Base-by-base conservation (phyloP, 306 rosid genomes). In the Acacia acuminata region DNA sequence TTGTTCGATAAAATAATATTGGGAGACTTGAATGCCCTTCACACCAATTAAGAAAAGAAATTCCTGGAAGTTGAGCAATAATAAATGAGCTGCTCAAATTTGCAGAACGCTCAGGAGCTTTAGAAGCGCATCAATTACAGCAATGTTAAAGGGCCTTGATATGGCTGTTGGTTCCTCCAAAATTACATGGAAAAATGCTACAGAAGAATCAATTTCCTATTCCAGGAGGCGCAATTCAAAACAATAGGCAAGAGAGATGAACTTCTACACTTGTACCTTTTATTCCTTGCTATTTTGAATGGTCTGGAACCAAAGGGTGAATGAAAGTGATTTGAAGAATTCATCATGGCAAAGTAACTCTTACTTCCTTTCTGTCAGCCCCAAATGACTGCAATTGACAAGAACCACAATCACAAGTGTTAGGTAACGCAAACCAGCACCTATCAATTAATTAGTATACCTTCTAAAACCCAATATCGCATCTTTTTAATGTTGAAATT, bases 351-450 rank as follows among this genome's bases (percentile, higher is more conserved):
- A 96, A 94, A 42, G 76, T 88, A 66, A 64, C 90, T 86, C 86
- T 90, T 11, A 91, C 58, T 91, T 90, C 98, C 87, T 93, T 96
- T 90, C 99, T 86, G 75, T 96, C 99, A 13, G 88, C 44, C 47
- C 99, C 99, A 70, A 53, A 92, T 72, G 90, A 76, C 99, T 96
- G 93, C 85, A 82, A 86, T 81, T 74, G 24, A 83, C 47, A 76
- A 82, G 7, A 71, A 0, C 65, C 85, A 50, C 71, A 56, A 64
- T 45, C 34, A 12, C 11, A 42, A 75, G 77, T 63, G 79, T 81
- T 20, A 71, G 56, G 63, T 36, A 51, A 66, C 80, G 50, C 32
- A 77, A 27, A 36, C 30, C 48, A 79, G 10, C n/a, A 64, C 27
- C 44, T 19, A 20, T 56, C 40, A 73, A 50, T 53, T 61, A 48